Percentiles rank a stretch among this genome's conserved stretches.
Conservation (phyloP, 176 grass and related monocot species). For the Alloteropsis semialata region DNA sequence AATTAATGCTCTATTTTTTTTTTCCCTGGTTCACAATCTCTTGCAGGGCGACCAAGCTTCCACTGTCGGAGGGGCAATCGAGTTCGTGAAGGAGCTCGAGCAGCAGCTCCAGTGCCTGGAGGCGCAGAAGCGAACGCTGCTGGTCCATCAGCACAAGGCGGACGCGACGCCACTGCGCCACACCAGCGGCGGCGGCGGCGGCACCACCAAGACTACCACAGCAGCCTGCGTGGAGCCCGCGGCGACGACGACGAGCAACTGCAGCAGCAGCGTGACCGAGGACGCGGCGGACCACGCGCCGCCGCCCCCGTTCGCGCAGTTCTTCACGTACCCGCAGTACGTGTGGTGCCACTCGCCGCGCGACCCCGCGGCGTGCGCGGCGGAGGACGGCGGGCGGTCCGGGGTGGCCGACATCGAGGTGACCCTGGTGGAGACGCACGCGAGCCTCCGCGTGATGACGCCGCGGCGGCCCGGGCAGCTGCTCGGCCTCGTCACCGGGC, state of each 20-base stretch:
- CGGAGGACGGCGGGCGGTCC: background rate
- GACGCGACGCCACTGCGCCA: background rate
- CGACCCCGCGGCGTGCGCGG: constrained; percentile 12
- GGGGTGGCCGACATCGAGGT: constrained; percentile 86
- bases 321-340: constrained; percentile 96
- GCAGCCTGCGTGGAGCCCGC: constrained; percentile 21
- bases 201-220: background rate
- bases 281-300: background rate
- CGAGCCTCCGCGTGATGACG: constrained; percentile 69
- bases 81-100: constrained; percentile 96
- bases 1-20: constrained; percentile 6
- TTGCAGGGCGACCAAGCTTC: constrained; percentile 96
- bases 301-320: constrained; percentile 69
- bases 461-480: constrained; percentile 58
- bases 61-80: constrained; percentile 87
- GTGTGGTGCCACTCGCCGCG: constrained; percentile 61
- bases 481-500: constrained; percentile 55
- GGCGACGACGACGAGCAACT: constrained; percentile 34
- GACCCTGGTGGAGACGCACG: constrained; percentile 84
- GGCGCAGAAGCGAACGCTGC: constrained; percentile 63
- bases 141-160: constrained; percentile 21
- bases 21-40: background rate
- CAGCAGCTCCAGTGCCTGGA: constrained; percentile 88
- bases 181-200: background rate
- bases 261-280: constrained; percentile 50